Base-by-base conservation (phyloP, 805 yeast genomes). In the Candida patagonica region DNA sequence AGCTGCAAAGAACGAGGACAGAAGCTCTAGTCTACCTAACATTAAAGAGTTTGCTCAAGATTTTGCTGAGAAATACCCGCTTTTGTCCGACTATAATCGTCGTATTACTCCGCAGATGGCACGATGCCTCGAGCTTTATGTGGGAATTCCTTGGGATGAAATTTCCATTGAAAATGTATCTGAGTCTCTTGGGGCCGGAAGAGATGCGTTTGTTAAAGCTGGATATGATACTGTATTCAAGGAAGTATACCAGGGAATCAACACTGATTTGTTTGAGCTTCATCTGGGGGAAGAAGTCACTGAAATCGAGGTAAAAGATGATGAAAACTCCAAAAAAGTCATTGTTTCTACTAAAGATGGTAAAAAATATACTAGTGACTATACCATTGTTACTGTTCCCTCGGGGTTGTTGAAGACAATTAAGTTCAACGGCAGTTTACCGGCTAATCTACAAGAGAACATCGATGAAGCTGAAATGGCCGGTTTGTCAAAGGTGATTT, bases 41-140 rank as follows among this genome's bases (percentile, higher is more conserved):
- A 63, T 81, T 20, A 57, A 66, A 38, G 71, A 72, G 4, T 69
- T 74, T 5, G 64, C 73, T 1, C 52, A 62, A 2, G 59, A 65
- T 31, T 83, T 74, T 46, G 42, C 78, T 16, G 56, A 55, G 30
- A 37, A 29, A 1, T 44, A 49, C 44, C 59, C 56, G 2, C 40
- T 56, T n/a, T 16, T 57, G 13, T 42, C 53, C 2, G 64, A 65
- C 30, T 70, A 68, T 44, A 63, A 71, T 15, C 57, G 62, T 32
- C 54, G 71, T n/a, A 58, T 82, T 22, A 70, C 74, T 4, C 71
- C 74, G 1, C 74, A 76, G 44, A 53, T 72, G 39, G 54, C 71
- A 12, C 65, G 94, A 48, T 65, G 66, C 38, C 56, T 75, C 36
- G 96, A 87, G 57, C 62, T 81, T 21, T 86, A 94, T 89, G 81